Percentiles rank a stretch among this genome's conserved stretches.
Evolutionary conservation across 1,139 yeast genomes (phyloP).

Genomic region (Suhomyces panamericanus): DNA sequence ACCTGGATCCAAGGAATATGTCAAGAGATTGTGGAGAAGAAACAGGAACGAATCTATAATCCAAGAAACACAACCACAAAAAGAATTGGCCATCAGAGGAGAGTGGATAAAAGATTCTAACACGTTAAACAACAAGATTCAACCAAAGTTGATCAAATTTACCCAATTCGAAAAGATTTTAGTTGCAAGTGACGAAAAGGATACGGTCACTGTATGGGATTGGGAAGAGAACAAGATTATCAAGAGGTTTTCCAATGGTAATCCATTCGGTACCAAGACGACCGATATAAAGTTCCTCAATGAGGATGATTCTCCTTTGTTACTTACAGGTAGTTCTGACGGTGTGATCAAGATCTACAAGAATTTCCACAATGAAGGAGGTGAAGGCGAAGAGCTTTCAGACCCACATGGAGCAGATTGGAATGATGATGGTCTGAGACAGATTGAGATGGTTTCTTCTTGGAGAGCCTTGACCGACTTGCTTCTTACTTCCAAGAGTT

Average conservation of each 20-base stretch:
- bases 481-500: slow-evolving; percentile 73
- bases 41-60: slow-evolving; percentile 85
- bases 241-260: slow-evolving; percentile 76
- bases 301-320: slow-evolving; percentile 86
- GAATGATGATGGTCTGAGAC: slow-evolving; percentile 26
- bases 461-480: slow-evolving; percentile 95
- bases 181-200: slow-evolving; percentile 81
- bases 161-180: slow-evolving; percentile 89
- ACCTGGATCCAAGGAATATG: slow-evolving; percentile 87
- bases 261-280: slow-evolving; percentile 83
- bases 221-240: slow-evolving; percentile 66
- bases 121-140: slow-evolving; percentile 69
- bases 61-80: slow-evolving; percentile 86
- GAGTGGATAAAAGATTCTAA: slow-evolving; percentile 76
- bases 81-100: slow-evolving; percentile 78
- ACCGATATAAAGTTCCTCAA: slow-evolving; percentile 85
- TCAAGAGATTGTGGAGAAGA: slow-evolving; percentile 83
- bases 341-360: slow-evolving; percentile 88
- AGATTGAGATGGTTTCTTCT: slow-evolving; percentile 69
- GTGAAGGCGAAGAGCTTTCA: slow-evolving; percentile 1
- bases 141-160: slow-evolving; percentile 75
- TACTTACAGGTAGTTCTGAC: slow-evolving; percentile 88
- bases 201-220: slow-evolving; percentile 84
- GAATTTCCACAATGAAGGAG: slow-evolving; percentile 59
- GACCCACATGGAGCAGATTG: slow-evolving; percentile 20